Evolutionary conservation across 2,329 filamentous ascomycete genomes (phyloP).

Genomic region (Furcasterigmium furcatum): DNA sequence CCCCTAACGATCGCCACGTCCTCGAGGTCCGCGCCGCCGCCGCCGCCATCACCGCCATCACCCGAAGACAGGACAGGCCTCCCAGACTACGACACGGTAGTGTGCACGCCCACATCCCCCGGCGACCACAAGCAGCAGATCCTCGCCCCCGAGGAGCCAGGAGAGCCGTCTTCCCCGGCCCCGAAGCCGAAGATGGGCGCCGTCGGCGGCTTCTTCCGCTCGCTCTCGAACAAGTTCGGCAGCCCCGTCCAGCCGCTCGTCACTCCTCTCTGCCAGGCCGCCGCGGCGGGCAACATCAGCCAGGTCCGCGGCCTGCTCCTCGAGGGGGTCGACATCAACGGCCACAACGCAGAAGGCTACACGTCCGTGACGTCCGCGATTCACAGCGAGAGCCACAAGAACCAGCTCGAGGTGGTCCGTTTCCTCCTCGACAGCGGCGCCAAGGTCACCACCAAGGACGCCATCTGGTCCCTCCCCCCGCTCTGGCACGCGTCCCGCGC

Average conservation of each 20-base stretch:
- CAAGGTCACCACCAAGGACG: slow-evolving; percentile 17
- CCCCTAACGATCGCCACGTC: background rate
- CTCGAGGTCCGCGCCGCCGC: no score
- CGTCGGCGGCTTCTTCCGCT: background rate
- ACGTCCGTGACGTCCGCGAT: slow-evolving; percentile 27
- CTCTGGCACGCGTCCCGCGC: slow-evolving; percentile 27
- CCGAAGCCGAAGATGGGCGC: background rate
- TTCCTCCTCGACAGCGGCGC: slow-evolving; percentile 28
- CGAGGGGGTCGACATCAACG: slow-evolving; percentile 28
- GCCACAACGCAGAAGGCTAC: slow-evolving; percentile 25
- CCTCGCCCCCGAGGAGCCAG: background rate
- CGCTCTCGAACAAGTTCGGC: background rate
- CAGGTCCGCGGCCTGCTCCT: slow-evolving; percentile 24
- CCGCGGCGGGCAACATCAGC: slow-evolving; percentile 20
- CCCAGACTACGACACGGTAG: background rate
- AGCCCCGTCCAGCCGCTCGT: slow-evolving; percentile 22
- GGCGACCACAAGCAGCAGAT: background rate
- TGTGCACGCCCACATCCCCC: background rate
- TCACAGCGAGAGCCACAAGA: slow-evolving; percentile 3
- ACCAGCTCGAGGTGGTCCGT: slow-evolving; percentile 21
- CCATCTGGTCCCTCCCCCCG: slow-evolving; percentile 17
- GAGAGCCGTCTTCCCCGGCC: background rate
- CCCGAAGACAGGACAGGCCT: background rate
- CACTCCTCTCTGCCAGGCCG: slow-evolving; percentile 29
- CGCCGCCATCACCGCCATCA: background rate